Conservation (phyloP, 192 early-diverging fungal genomes). For the Glomus cerebriforme region DNA sequence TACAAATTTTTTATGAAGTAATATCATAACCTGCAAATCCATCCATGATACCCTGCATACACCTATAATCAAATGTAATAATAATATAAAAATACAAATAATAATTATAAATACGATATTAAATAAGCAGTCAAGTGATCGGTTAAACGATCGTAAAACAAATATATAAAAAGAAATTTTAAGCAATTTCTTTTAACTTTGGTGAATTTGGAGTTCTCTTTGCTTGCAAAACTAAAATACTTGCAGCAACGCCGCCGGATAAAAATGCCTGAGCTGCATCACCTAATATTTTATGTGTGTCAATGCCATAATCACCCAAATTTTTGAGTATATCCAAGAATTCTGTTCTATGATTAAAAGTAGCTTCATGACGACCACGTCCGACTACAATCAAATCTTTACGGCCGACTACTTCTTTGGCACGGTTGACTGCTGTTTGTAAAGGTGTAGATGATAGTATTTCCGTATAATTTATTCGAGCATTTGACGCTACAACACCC, state of each 20-base stretch:
- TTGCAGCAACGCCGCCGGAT: conserved; percentile 10
- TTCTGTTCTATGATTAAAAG: conserved; percentile 18
- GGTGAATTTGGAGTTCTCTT: background rate
- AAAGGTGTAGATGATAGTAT: conserved; percentile 39
- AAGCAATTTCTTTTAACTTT: background rate
- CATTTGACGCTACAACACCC: conserved; percentile 30
- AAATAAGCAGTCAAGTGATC: too few species aligned
- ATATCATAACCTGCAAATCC: too few species aligned
- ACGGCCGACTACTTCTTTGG: conserved; percentile 39
- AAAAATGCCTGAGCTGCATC: conserved; percentile 10
- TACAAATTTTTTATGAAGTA: too few species aligned
- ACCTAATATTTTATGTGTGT: conserved; percentile 26
- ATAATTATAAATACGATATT: too few species aligned
- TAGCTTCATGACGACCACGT: conserved; percentile 30
- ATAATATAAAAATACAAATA: too few species aligned
- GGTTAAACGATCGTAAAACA: too few species aligned
- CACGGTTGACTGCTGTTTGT: conserved; percentile 41
- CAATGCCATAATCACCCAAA: conserved; percentile 3
- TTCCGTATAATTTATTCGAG: conserved; percentile 36
- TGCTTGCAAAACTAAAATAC: conserved; percentile 23
- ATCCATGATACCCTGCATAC: too few species aligned
- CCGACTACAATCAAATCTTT: conserved; percentile 56
- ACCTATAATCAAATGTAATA: too few species aligned
- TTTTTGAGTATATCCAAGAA: conserved; percentile 21
- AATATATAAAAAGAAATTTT: background rate